phyloP scores from a whole-genome alignment of 2,329 filamentous ascomycete genomes.

The Plectosphaerella plurivora region DNA sequence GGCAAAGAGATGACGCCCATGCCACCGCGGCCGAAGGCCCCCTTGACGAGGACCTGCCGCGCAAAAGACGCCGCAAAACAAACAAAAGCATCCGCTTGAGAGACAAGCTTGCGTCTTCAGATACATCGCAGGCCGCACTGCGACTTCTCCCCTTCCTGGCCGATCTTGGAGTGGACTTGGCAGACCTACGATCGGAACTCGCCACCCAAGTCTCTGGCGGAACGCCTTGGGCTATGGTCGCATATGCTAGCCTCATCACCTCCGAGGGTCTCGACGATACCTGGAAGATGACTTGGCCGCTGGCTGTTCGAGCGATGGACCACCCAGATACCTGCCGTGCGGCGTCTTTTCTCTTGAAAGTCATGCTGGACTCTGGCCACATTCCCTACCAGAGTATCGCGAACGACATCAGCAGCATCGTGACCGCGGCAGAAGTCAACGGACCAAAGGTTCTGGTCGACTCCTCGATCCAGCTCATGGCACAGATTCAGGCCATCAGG shows the following conservation, averaged over 20 bases:
- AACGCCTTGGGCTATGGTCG: conserved; percentile 83
- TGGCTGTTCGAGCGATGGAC: conserved; percentile 65
- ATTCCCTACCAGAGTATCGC: conserved; percentile 63
- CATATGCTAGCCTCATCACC: conserved; percentile 54
- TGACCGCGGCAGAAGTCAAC: conserved; percentile 74
- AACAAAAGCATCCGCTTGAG: conserved; percentile 37
- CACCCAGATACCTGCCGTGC: conserved; percentile 69
- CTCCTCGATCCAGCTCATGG: conserved; percentile 70
- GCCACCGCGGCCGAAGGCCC: conserved; percentile 10
- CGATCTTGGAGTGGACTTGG: conserved; percentile 20
- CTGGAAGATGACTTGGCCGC: conserved; percentile 76
- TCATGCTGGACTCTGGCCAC: conserved; percentile 62
- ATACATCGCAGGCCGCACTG: conserved; percentile 42
- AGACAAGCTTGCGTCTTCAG: conserved; percentile 40
- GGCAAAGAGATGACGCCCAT: conserved; percentile 16
- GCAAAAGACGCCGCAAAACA: conserved; percentile 46
- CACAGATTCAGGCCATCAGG: conserved; percentile 60
- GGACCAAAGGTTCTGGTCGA: conserved; percentile 79
- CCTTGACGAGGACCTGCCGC: conserved; percentile 37
- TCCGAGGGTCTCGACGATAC: conserved; percentile 13
- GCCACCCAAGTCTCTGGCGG: conserved; percentile 40
- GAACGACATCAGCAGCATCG: conserved; percentile 66
- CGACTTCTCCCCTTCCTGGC: conserved; percentile 56
- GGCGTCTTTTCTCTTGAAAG: conserved; percentile 68
- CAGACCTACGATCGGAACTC: not conserved